A percentile compares a stretch with the other conserved stretches of the same genome.
phyloP scores from a whole-genome alignment of 768 basidiomycete genomes.

The Tulasnella calospora region DNA sequence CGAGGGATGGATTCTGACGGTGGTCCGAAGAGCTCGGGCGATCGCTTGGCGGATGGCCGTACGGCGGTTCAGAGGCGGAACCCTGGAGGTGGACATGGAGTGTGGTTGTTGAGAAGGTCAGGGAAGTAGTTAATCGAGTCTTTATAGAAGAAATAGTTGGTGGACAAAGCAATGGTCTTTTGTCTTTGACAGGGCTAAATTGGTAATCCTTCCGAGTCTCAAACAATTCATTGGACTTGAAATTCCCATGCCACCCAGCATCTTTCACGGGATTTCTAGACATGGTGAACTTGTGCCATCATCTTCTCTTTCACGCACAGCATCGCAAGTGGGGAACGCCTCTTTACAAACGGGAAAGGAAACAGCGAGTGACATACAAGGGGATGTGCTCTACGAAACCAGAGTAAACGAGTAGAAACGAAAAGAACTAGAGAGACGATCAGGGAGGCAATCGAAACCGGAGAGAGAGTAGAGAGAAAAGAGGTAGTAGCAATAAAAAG shows the following conservation, averaged over 20 bases:
- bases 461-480: constrained; percentile 1
- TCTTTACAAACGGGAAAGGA: neutral
- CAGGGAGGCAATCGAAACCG: neutral
- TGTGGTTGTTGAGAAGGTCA: neutral
- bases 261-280: neutral
- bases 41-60: neutral
- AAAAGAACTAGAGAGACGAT: neutral
- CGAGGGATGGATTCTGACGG: neutral
- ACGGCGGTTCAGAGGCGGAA: neutral
- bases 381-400: constrained; percentile 5
- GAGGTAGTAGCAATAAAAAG: constrained; percentile 2
- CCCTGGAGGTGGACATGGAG: neutral
- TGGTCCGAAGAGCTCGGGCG: neutral
- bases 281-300: neutral
- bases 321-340: neutral
- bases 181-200: neutral
- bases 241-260: neutral
- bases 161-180: neutral
- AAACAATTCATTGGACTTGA: neutral
- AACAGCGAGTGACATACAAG: constrained; percentile 11
- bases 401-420: neutral
- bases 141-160: too few species aligned
- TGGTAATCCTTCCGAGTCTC: too few species aligned
- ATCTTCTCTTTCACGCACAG: neutral
- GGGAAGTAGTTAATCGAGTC: neutral